Percentiles rank a stretch among this genome's conserved stretches.
These are phyloP conservation scores for Mortierella sp. DNA, from an alignment of 371 early-diverging fungal species.

Conservation along the genomic window DNA sequence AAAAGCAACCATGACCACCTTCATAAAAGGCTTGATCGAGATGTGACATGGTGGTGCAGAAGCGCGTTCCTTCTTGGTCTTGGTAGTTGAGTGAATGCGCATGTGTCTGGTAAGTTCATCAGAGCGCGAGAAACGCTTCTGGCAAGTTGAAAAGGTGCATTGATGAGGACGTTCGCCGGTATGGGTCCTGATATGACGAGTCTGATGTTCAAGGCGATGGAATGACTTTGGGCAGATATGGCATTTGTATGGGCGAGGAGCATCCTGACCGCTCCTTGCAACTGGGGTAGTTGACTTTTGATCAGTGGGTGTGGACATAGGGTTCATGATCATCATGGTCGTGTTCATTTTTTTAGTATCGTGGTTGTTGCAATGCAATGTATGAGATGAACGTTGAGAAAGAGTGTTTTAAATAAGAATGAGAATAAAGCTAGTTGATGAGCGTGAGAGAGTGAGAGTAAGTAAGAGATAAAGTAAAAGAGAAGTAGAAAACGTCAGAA, in stretches of 20 bases:
- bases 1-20: conserved; percentile 57
- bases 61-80: conserved; percentile 55
- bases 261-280: conserved; percentile 59
- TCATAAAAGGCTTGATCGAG: conserved; percentile 58
- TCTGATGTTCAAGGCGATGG: conserved; percentile 83
- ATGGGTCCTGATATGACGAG: conserved; percentile 91
- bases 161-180: conserved; percentile 93
- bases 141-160: conserved; percentile 85
- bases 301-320: conserved; percentile 13
- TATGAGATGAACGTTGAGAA: too few species aligned
- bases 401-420: too few species aligned
- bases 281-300: conserved; percentile 14
- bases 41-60: conserved; percentile 50
- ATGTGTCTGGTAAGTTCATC: conserved; percentile 92
- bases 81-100: conserved; percentile 74
- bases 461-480: conserved; percentile 1
- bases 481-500: conserved; percentile 12
- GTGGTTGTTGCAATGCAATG: not conserved
- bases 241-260: conserved; percentile 75
- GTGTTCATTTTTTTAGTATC: conserved; percentile 21
- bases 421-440: not conserved
- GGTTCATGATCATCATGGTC: conserved; percentile 34
- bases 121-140: conserved; percentile 89
- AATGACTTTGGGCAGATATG: conserved; percentile 74
- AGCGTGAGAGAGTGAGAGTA: conserved; percentile 10